Evolutionary conservation across 805 yeast species (phyloP).

Genomic region (Lachancea mirantina): DNA sequence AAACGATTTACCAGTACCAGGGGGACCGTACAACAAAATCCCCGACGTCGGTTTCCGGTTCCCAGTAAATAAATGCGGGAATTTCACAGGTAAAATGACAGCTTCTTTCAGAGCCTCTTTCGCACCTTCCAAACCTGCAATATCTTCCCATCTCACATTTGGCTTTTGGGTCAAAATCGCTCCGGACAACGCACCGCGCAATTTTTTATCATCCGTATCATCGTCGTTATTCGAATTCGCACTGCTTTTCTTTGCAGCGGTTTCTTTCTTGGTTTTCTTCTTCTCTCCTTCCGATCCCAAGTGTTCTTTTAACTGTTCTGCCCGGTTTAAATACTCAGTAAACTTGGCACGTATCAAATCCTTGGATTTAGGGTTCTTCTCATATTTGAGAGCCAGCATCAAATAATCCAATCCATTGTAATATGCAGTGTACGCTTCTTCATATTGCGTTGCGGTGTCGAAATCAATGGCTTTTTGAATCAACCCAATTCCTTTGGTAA

Average conservation of each 20-base stretch:
- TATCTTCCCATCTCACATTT: conserved; percentile 87
- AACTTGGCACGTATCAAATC: conserved; percentile 83
- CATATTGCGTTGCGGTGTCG: conserved; percentile 81
- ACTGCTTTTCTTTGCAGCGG: conserved; percentile 49
- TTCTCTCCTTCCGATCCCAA: conserved; percentile 66
- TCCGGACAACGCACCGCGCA: conserved; percentile 85
- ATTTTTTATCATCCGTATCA: conserved; percentile 78
- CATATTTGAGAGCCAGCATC: conserved; percentile 92
- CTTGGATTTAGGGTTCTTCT: conserved; percentile 82
- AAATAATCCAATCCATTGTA: conserved; percentile 90
- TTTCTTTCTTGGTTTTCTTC: conserved; percentile 36
- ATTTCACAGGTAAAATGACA: conserved; percentile 89
- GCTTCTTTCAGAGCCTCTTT: conserved; percentile 97
- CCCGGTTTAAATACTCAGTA: conserved; percentile 84
- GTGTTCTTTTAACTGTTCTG: conserved; percentile 89
- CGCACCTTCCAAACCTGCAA: conserved; percentile 92
- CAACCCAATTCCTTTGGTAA: conserved; percentile 89
- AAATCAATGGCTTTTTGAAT: conserved; percentile 94
- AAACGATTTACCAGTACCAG: conserved; percentile 97
- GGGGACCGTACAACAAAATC: conserved; percentile 82
- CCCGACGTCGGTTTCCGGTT: conserved; percentile 91
- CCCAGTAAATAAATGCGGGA: conserved; percentile 93
- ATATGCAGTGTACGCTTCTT: conserved; percentile 89
- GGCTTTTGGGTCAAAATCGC: conserved; percentile 91
- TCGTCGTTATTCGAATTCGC: conserved; percentile 59